Percentiles rank a stretch among this genome's conserved stretches.
phyloP scores from a whole-genome alignment of 2,329 filamentous ascomycete species.

The Ophiostoma tasmaniense region DNA sequence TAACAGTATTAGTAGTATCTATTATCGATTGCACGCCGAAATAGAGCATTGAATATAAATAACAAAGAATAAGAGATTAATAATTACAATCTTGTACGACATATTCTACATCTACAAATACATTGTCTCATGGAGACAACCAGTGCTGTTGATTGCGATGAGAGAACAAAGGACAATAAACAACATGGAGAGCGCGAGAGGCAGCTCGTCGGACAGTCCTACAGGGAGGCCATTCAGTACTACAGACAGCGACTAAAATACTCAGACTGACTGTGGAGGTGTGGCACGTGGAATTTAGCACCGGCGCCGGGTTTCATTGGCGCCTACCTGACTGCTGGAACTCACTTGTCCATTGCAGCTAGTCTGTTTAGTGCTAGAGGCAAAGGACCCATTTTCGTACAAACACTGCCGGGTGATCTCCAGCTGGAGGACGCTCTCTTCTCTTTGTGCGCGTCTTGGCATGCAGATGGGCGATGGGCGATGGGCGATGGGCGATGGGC shows the following conservation, averaged over 20 bases:
- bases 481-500: too few relatives aligned
- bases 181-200: background rate
- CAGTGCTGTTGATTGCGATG: background rate
- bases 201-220: background rate
- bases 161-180: background rate
- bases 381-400: background rate
- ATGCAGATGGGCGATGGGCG: background rate
- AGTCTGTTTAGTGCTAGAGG: background rate
- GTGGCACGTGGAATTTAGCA: constrained; percentile 8
- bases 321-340: constrained; percentile 7
- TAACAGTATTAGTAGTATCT: background rate
- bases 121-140: background rate
- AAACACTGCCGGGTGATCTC: background rate
- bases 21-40: too few relatives aligned
- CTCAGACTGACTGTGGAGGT: background rate
- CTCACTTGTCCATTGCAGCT: constrained; percentile 1
- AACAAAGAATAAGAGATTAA: too few relatives aligned
- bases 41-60: too few relatives aligned
- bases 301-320: constrained; percentile 5
- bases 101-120: background rate
- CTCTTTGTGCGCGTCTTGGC: background rate
- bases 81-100: too few relatives aligned
- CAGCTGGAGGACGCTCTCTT: background rate
- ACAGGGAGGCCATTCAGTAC: background rate
- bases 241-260: background rate